Evolutionary conservation across 2,329 filamentous ascomycete species (phyloP).

Genomic region (Aureobasidium melanogenum): DNA sequence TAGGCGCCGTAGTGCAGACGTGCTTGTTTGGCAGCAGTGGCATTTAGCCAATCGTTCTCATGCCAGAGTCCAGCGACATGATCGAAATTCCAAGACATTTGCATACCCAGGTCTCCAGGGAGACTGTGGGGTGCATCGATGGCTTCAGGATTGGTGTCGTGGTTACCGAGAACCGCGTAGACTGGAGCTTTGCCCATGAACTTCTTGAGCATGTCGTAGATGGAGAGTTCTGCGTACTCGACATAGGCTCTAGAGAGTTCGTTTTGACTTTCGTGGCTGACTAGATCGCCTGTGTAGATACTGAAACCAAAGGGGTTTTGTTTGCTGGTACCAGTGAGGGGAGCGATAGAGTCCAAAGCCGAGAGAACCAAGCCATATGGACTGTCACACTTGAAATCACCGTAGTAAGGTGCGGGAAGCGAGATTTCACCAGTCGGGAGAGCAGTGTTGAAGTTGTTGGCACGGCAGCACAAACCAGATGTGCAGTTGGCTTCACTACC

Average conservation of each 20-base stretch:
- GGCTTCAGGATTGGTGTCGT: slow-evolving; percentile 47
- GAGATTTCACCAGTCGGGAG: slow-evolving; percentile 27
- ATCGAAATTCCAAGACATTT: slow-evolving; percentile 50
- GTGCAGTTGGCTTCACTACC: slow-evolving; percentile 47
- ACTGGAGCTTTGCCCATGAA: slow-evolving; percentile 47
- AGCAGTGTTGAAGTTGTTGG: slow-evolving; percentile 30
- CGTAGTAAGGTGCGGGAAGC: slow-evolving; percentile 45
- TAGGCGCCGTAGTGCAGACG: slow-evolving; percentile 48
- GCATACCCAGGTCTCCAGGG: slow-evolving; percentile 43
- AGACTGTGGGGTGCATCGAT: slow-evolving; percentile 46
- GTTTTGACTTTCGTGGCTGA: slow-evolving; percentile 45
- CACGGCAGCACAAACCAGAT: slow-evolving; percentile 43
- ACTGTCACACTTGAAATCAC: slow-evolving; percentile 48
- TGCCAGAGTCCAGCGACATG: slow-evolving; percentile 48
- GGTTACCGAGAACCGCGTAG: slow-evolving; percentile 49
- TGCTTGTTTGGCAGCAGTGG: slow-evolving; percentile 37
- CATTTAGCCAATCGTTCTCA: slow-evolving; percentile 47
- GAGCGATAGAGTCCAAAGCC: slow-evolving; percentile 46
- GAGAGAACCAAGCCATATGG: slow-evolving; percentile 50
- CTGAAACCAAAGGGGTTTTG: slow-evolving; percentile 42
- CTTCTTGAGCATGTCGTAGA: slow-evolving; percentile 47
- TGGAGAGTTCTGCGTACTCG: slow-evolving; percentile 44
- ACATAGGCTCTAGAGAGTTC: slow-evolving; percentile 44
- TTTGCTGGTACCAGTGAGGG: slow-evolving; percentile 46
- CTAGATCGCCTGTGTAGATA: slow-evolving; percentile 49